Evolutionary conservation across 2,329 filamentous ascomycete genomes (phyloP), one percentile per base, ranked within the genome.

Genomic region (Penicillium sp.): DNA sequence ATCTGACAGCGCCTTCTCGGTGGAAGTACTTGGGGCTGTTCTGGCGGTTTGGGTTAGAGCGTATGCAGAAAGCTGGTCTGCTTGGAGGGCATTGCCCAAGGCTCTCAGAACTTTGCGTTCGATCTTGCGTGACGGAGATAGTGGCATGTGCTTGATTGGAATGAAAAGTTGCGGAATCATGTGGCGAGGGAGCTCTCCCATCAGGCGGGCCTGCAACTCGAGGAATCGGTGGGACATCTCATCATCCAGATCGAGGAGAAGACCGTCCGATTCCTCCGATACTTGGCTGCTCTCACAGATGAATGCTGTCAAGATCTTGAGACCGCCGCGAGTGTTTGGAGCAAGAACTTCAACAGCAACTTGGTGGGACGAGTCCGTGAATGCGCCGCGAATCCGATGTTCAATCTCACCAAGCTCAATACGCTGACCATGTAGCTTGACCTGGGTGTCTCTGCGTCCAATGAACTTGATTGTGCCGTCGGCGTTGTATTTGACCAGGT

Each of bases 371-470:
- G 39, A 8, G 18, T 35, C 18, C 12, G 42, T 29, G 12, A 24
- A 42, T 9, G 33, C 25, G 13, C 36, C 24, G 18, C 36, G 36
- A 24, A 38, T 38, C n/a, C 36, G 36, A 24, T 38, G 36, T 38
- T 63, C 61, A 3, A 63, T 60, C 28, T 63, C 56, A 1, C 40
- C 46, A 0, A 55, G 47, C 32, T 63, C 57, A 5, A 63, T 51
- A 1, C 61, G 52, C 1, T 46, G 50, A 1, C 61, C 61, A 26
- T 61, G 50, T 0, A 63, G 49, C 24, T 64, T 64, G 5, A 64
- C 43, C 40, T 62, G 48, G 1, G 58, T 57, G 35, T 64, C 61
- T 26, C 62, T 64, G 4, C 61, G 60, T 7, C 61, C 61, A 37
- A 64, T 53, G 8, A 60, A 48, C 42, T 63, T 57, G 13, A 64